A percentile compares a stretch with the other conserved stretches of the same genome.
Conservation (phyloP, 441 rosid genomes). For the California macrophylla region DNA sequence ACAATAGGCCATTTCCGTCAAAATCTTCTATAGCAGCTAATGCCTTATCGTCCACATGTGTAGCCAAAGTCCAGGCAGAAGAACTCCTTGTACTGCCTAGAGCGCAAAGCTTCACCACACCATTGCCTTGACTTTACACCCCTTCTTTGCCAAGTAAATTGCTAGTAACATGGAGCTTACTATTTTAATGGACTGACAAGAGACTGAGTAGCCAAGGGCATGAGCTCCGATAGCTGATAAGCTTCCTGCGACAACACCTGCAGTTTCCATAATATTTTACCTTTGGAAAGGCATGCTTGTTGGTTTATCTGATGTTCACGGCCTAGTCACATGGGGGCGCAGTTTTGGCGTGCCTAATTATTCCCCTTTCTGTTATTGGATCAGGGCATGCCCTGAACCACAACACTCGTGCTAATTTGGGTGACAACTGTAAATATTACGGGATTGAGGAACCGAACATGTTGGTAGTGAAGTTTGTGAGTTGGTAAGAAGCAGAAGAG, state of each 20-base stretch:
- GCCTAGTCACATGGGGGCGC: not conserved
- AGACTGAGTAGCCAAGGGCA: not conserved
- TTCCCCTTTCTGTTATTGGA: not conserved
- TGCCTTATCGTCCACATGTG: not conserved
- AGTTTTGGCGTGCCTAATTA: not conserved
- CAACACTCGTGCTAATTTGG: not conserved
- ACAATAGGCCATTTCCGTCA: constrained; percentile 14
- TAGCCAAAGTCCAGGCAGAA: constrained; percentile 66
- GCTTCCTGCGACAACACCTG: not conserved
- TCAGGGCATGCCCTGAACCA: not conserved
- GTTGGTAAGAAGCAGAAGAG: not conserved
- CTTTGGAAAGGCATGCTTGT: not conserved
- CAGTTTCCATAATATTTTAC: not conserved
- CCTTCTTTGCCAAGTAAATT: not conserved
- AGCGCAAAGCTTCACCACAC: constrained; percentile 33
- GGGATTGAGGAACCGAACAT: not conserved
- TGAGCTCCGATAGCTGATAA: not conserved
- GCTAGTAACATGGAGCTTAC: not conserved
- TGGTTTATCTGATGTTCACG: not conserved
- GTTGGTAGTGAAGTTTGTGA: not conserved
- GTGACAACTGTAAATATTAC: not conserved
- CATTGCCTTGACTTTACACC: not conserved
- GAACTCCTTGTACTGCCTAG: constrained; percentile 49
- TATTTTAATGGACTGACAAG: not conserved
- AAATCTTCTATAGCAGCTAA: not conserved